A percentile compares a stretch with the other conserved stretches of the same genome.
Evolutionary conservation across 306 rosid species (phyloP).

Genomic region (Bauhinia variegata): DNA sequence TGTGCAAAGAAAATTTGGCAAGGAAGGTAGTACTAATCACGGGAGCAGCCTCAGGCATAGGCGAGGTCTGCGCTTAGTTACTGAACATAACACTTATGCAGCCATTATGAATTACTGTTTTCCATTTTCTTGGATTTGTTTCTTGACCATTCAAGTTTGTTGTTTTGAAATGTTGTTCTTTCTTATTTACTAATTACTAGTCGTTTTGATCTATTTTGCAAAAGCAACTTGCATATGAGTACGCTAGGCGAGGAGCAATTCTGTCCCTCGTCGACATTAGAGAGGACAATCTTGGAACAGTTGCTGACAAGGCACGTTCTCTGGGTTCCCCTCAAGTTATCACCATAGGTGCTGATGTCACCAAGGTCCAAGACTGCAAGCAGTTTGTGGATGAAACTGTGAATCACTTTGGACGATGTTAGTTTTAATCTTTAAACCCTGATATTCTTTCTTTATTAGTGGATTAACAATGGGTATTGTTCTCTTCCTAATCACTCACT

Average conservation of each 20-base stretch:
- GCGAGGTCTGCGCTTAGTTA: conserved; percentile 36
- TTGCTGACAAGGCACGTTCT: conserved; percentile 45
- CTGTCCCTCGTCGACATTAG: conserved; percentile 60
- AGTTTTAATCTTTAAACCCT: not conserved
- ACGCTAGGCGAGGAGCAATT: conserved; percentile 66
- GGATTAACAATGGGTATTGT: too few relatives aligned
- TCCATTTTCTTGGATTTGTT: too few relatives aligned
- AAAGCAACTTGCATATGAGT: conserved; percentile 70
- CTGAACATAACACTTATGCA: not conserved
- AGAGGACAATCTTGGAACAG: conserved; percentile 46
- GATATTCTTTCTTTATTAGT: too few relatives aligned
- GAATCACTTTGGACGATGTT: conserved; percentile 55
- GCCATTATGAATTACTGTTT: not conserved
- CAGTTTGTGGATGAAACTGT: conserved; percentile 60
- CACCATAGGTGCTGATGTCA: conserved; percentile 60
- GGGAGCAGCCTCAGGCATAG: conserved; percentile 51
- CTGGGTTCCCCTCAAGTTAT: conserved; percentile 63
- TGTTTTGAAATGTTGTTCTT: not conserved
- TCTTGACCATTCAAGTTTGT: too few relatives aligned
- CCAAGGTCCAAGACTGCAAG: conserved; percentile 52
- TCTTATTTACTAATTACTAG: not conserved
- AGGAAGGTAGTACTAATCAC: conserved; percentile 43
- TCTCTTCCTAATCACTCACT: too few relatives aligned
- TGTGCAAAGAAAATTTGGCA: conserved; percentile 27
- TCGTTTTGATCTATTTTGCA: not conserved